Evolutionary conservation across 192 early-diverging fungal genomes (phyloP).

Genomic region (Tieghemiomyces parasiticus): DNA sequence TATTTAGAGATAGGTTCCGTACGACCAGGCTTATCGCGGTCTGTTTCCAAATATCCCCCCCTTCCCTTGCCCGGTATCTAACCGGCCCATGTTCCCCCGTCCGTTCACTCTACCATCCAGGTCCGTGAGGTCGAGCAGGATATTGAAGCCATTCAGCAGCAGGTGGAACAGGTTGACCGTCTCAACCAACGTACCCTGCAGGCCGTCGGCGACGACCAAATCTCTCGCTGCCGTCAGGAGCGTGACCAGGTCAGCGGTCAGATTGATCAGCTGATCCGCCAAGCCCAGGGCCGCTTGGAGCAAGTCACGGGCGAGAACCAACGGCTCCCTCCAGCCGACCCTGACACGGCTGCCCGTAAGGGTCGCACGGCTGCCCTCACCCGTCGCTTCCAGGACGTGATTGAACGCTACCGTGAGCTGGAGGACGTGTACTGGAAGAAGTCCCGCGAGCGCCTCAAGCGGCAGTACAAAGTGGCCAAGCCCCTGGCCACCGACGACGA

Average conservation of each 20-base stretch:
- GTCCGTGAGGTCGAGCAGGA: slow-evolving; percentile 18
- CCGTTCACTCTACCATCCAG: background rate
- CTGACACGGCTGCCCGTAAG: slow-evolving; percentile 12
- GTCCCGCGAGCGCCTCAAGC: slow-evolving; percentile 26
- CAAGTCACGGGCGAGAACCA: slow-evolving; percentile 19
- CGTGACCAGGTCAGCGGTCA: slow-evolving; percentile 24
- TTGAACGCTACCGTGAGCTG: slow-evolving; percentile 21
- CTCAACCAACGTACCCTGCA: slow-evolving; percentile 28
- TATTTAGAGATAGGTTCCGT: slow-evolving; percentile 19
- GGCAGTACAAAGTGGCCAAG: slow-evolving; percentile 28
- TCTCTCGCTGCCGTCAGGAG: slow-evolving; percentile 22
- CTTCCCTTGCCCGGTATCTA: slow-evolving; percentile 15
- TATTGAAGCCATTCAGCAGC: slow-evolving; percentile 22
- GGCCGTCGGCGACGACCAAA: slow-evolving; percentile 23
- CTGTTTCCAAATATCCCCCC: slow-evolving; percentile 7
- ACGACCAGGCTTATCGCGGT: slow-evolving; percentile 11
- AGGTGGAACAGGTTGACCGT: slow-evolving; percentile 21
- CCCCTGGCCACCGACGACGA: slow-evolving; percentile 27
- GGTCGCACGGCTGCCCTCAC: slow-evolving; percentile 1
- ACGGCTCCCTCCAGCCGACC: slow-evolving; percentile 20
- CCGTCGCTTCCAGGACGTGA: background rate
- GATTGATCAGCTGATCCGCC: slow-evolving; percentile 19
- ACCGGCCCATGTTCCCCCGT: background rate
- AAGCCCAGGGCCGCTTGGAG: slow-evolving; percentile 24
- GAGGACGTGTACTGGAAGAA: slow-evolving; percentile 26